Evolutionary conservation across 2,329 filamentous ascomycete genomes (phyloP), one percentile per base, ranked within the genome.

Genomic region (Fusarium miscanthi): DNA sequence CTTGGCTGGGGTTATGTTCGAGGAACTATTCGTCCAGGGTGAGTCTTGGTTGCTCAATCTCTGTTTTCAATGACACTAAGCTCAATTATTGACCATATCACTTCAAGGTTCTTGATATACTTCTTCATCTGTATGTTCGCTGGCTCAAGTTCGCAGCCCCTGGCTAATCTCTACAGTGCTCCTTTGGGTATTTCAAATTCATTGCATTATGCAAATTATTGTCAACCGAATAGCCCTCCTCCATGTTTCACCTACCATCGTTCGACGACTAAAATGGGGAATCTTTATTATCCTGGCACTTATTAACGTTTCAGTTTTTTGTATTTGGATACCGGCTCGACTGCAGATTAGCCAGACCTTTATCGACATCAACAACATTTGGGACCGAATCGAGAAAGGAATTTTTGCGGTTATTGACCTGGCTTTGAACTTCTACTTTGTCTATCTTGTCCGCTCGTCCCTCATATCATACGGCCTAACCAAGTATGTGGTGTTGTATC

Each of bases 191-290:
- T 80, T 86, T 25, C 84, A 87, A 69, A 73, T 79, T 6, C 77
- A 79, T 54, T 81, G 85, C 30, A 78, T 87, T 4, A 83, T 86
- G 78, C 85, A 87, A 74, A 87, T 87, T 62, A 87, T 87, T 74
- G 83, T 87, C 73, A 87, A 87, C 67, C 83, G 86, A 40, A 83
- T 87, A 30, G 79, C 83, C 4, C 80, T 87, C 35, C 81, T 87
- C 45, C 81, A 85, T 27, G 79, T 82, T 21, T 78, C 84, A 51
- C 80, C 78, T 8, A 77, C 67, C 3, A 81, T 81, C 10, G 80
- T 82, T 7, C 62, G 69, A 5, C 78, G 76, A 19, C 72, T 87
- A 31, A 87, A 87, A 70, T 85, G 83, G 82, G 79, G 79, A 2
- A 81, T 83, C 16, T 80, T 85, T 12, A 37, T 74, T 21, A 38